Conservation (phyloP, 192 early-diverging fungal genomes). For the Radiomyces spectabilis region DNA sequence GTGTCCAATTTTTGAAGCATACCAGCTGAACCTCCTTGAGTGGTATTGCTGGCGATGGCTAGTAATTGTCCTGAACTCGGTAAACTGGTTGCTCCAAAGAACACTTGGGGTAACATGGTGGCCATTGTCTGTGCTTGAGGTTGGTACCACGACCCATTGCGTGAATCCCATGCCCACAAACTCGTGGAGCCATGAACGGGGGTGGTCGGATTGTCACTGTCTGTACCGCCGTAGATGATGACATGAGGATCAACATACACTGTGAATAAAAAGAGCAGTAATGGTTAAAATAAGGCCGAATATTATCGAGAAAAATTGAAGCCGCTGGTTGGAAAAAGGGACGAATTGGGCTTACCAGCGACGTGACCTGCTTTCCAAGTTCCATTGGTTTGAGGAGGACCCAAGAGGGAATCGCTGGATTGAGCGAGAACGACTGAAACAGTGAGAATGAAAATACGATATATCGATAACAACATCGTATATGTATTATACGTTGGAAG, state of each 20-base stretch:
- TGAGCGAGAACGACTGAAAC: too few relatives aligned
- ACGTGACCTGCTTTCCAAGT: conserved; percentile 29
- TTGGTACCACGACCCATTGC: conserved; percentile 37
- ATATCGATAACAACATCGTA: too few relatives aligned
- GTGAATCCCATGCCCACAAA: conserved; percentile 38
- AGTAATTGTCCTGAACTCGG: conserved; percentile 36
- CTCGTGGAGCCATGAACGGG: conserved; percentile 28
- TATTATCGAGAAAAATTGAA: neutral
- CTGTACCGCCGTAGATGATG: conserved; percentile 41
- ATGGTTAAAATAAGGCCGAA: too few relatives aligned
- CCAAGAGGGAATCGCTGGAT: too few relatives aligned
- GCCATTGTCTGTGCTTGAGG: conserved; percentile 17
- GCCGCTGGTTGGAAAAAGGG: too few relatives aligned
- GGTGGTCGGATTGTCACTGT: conserved; percentile 19
- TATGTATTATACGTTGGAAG: too few relatives aligned
- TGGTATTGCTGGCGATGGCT: conserved; percentile 34
- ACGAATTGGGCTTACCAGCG: conserved; percentile 14
- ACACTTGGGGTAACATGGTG: conserved; percentile 30
- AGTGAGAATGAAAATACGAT: too few relatives aligned
- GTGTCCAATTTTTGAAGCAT: conserved; percentile 34
- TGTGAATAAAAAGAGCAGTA: conserved; percentile 4
- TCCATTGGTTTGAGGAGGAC: conserved; percentile 11
- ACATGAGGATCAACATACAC: conserved; percentile 28
- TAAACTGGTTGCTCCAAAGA: conserved; percentile 23
- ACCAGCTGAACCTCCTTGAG: conserved; percentile 10